Conservation (phyloP, 768 basidiomycete species). For the Lactarius indigo region DNA sequence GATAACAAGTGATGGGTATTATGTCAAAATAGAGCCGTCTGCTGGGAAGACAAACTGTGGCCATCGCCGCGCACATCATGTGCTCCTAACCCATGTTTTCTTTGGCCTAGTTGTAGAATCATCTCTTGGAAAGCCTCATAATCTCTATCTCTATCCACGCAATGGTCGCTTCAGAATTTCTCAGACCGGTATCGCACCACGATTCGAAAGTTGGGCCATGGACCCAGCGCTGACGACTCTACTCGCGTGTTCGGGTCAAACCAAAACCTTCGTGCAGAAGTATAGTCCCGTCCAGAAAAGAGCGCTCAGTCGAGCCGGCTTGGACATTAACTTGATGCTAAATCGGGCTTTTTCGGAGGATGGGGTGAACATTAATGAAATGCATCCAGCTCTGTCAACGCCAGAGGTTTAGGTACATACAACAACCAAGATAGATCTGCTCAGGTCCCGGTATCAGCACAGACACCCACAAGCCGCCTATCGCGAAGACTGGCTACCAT, state of each 20-base stretch:
- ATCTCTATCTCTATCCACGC: not conserved
- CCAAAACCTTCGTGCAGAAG: not conserved
- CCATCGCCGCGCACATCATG: not conserved
- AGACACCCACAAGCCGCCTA: not conserved
- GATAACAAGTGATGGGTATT: not conserved
- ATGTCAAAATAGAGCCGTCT: not conserved
- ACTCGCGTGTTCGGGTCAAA: not conserved
- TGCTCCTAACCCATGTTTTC: not conserved
- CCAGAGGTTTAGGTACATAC: constrained; percentile 1
- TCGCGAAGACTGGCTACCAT: not conserved
- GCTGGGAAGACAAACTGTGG: not conserved
- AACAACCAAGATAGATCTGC: constrained; percentile 1
- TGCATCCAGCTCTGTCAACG: not conserved
- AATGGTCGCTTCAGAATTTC: not conserved
- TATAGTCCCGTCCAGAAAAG: not conserved
- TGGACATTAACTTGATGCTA: not conserved
- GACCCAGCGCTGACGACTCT: not conserved
- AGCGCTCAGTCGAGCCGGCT: not conserved
- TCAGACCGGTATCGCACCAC: too few relatives aligned
- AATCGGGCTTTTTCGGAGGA: not conserved
- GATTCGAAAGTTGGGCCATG: not conserved
- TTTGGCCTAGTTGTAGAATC: not conserved
- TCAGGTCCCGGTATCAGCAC: not conserved
- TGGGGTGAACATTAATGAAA: not conserved
- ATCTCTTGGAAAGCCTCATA: not conserved